phyloP scores from a whole-genome alignment of 225 moss, liverwort and hornwort species.

The Pseudisothecium myosuroides region DNA sequence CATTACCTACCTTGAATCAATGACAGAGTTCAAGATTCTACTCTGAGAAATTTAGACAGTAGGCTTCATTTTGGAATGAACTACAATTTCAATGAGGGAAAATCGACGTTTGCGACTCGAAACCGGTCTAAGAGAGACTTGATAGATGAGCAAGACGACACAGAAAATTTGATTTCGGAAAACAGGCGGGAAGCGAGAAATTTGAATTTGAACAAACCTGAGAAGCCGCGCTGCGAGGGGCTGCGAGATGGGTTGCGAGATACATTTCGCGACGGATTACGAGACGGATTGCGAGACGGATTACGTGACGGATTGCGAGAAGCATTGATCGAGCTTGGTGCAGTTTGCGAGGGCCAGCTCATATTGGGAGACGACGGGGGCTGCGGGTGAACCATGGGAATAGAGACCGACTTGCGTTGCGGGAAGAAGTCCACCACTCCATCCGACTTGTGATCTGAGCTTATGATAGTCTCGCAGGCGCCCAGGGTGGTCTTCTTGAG shows the following conservation, averaged over 20 bases:
- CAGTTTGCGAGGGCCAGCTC: slow-evolving; percentile 28
- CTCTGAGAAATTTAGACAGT: background rate
- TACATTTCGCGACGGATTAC: background rate
- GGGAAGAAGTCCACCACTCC: background rate
- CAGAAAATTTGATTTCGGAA: background rate
- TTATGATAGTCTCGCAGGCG: slow-evolving; percentile 30
- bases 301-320: slow-evolving; percentile 10
- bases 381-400: background rate
- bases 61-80: background rate
- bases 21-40: background rate
- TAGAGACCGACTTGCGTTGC: slow-evolving; percentile 1
- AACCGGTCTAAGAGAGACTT: background rate
- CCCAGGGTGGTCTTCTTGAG: slow-evolving; percentile 36
- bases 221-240: background rate
- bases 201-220: background rate
- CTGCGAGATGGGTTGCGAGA: background rate
- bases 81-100: background rate
- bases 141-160: background rate
- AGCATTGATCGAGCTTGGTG: slow-evolving; percentile 1
- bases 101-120: background rate
- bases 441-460: slow-evolving; percentile 11
- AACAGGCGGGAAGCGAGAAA: background rate
- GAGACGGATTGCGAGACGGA: background rate
- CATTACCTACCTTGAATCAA: background rate
- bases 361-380: background rate